Conservation (phyloP, 108 stramenopile species). For the Cyclostephanos tholiformis region DNA sequence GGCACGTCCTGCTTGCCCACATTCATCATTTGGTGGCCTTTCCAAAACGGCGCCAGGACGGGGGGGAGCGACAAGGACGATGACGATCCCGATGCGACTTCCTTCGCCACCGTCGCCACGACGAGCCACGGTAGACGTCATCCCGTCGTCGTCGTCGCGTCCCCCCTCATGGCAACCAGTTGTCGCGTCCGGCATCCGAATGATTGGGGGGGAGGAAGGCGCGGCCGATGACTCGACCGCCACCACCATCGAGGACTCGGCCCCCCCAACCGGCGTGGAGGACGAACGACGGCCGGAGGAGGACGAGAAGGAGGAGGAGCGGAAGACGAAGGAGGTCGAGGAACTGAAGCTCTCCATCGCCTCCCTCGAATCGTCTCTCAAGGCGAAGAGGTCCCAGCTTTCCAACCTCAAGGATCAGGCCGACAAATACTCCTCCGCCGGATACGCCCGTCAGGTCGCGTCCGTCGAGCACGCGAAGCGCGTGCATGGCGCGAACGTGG, state of each 20-base stretch:
- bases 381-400: slow-evolving; percentile 56
- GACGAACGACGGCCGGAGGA: not conserved
- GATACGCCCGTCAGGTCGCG: slow-evolving; percentile 83
- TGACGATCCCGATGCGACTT: too few species aligned
- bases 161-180: not conserved
- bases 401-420: slow-evolving; percentile 48
- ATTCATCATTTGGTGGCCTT: too few species aligned
- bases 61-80: too few species aligned
- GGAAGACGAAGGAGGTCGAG: slow-evolving; percentile 47
- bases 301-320: too few species aligned
- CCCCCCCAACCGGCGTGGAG: slow-evolving; percentile 9
- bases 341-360: slow-evolving; percentile 70
- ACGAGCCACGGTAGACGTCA: not conserved
- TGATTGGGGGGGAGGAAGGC: slow-evolving; percentile 35
- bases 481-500: slow-evolving; percentile 60
- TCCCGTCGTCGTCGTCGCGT: not conserved
- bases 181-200: slow-evolving; percentile 2
- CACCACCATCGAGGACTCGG: slow-evolving; percentile 12
- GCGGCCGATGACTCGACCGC: not conserved
- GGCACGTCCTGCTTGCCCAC: too few species aligned
- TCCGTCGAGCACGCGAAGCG: slow-evolving; percentile 80
- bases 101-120: slow-evolving; percentile 12
- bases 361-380: slow-evolving; percentile 59
- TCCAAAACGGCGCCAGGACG: too few species aligned
- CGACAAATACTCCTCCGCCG: slow-evolving; percentile 72